Evolutionary conservation across 2,329 filamentous ascomycete species (phyloP), one percentile per base, ranked within the genome.

Genomic region (Drechslerella coelobrocha): DNA sequence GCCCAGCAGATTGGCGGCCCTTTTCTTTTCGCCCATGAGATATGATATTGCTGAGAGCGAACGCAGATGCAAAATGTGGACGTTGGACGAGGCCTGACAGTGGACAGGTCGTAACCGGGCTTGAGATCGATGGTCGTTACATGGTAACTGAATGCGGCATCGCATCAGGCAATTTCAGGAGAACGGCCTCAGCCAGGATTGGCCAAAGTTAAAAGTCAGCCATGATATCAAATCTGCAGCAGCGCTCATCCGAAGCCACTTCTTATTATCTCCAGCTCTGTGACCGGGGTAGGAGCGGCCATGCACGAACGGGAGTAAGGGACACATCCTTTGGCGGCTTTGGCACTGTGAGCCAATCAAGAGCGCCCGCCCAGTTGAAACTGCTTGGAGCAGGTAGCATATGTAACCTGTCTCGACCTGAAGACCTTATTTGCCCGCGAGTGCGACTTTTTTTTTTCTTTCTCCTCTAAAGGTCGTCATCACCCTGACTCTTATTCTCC

Each of bases 291-390:
- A 47, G 51, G 37, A 61, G 54, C 59, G 59, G 59, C 66, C 66
- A 71, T 71, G 66, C 66, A 71, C 57, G 59, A 57, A 71, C 66
- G 66, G 66, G 66, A 71, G 66, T 63, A 59, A 71, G 66, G 66
- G 56, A 71, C 66, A 71, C 63, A 57, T 59, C 43, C 59, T 60
- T 47, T 63, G 66, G 66, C 66, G 66, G 56, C 55, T 63, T 59
- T 63, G 21, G 39, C 26, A 19, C 43, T 34, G n/a, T 12, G 27
- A 41, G 53, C 66, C 66, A 71, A 71, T 71, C 66, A 71, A 41
- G 47, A 47, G 51, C 47, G 23, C 47, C 45, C 39, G 66, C 53
- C 39, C 57, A n/a, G 59, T 52, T 62, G 61, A 52, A 26, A 29
- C 62, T 60, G 53, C 59, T 60, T 63, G 59, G 59, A 71, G 59